Base-by-base conservation (phyloP, 768 basidiomycete genomes). In the Leccinum variicolor region DNA sequence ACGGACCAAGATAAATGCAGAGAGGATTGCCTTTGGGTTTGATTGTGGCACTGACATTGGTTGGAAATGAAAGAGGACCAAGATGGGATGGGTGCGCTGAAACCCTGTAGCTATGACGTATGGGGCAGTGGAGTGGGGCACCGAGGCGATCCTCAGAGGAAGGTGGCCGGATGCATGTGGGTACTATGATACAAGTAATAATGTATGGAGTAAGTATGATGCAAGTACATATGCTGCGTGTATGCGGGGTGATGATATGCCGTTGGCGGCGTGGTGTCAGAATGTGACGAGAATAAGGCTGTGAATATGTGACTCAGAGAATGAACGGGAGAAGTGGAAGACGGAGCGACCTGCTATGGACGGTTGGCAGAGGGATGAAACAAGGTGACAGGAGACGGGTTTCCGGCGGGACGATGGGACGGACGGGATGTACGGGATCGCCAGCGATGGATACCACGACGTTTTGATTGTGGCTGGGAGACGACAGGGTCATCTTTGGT, bases 1-100 rank as follows among this genome's bases (percentile, higher is more conserved):
- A 80, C 82, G n/a, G 52, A 80, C 82, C 53, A 69, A 69, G 50
- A 82, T 69, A 62, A 82, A 82, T 0, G 71, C 58, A 28, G 76
- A 74, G 34, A 83, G 63, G 26, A 62, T 55, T 43, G 62, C 73
- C 70, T 55, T 78, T 59, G 66, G 57, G 53, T 60, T 58, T 29
- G 65, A 63, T 33, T 54, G 53, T 51, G 58, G 46, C 58, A 34
- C 58, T 57, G 61, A 53, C 55, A 62, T 62, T 41, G 61, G 52
- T 51, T 64, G 63, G 53, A 56, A 61, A 67, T 67, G 57, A 47
- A 58, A 60, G 54, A 52, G 26, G 36, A n/a, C 46, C 55, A 59
- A 39, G 45, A 31, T 33, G 49, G 54, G 26, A 31, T 14, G 23
- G 39, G 25, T 39, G 33, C 23, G 34, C 51, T 31, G 29, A 3